Percentiles rank a stretch among this genome's conserved stretches.
phyloP scores from a whole-genome alignment of 108 stramenopile species.

The Parietichytrium sp. region DNA sequence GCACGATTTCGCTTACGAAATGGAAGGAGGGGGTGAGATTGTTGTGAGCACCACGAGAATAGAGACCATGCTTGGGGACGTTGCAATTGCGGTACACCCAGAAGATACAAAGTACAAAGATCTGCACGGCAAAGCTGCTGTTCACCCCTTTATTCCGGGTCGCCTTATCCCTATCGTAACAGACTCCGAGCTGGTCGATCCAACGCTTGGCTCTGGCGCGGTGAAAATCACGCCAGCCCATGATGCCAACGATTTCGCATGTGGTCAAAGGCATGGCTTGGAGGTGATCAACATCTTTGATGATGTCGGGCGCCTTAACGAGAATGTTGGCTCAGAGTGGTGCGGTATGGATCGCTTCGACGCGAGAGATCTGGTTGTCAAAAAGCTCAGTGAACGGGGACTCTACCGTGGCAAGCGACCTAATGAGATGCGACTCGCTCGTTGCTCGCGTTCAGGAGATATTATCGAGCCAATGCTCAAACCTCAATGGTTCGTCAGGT shows the following conservation, averaged over 20 bases:
- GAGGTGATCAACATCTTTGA: constrained; percentile 93
- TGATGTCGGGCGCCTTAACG: constrained; percentile 85
- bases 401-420: constrained; percentile 49
- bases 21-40: constrained; percentile 65
- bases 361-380: constrained; percentile 78
- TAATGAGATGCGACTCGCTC: constrained; percentile 85
- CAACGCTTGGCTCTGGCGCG: constrained; percentile 92
- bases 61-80: constrained; percentile 92
- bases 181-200: constrained; percentile 87
- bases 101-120: constrained; percentile 86
- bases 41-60: constrained; percentile 87
- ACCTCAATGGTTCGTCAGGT: constrained; percentile 96
- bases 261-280: constrained; percentile 85
- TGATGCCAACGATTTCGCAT: constrained; percentile 92
- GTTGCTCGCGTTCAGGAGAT: constrained; percentile 96
- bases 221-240: constrained; percentile 95
- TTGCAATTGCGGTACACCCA: constrained; percentile 90
- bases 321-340: constrained; percentile 72
- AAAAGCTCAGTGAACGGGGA: constrained; percentile 52
- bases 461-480: constrained; percentile 96
- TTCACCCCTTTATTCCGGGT: constrained; percentile 72
- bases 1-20: constrained; percentile 90
- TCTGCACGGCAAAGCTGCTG: constrained; percentile 72
- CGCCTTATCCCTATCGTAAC: constrained; percentile 77
- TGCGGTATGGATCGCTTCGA: constrained; percentile 87